Conservation (phyloP, 2,329 filamentous ascomycete species). For the Akanthomyces lecanii region DNA sequence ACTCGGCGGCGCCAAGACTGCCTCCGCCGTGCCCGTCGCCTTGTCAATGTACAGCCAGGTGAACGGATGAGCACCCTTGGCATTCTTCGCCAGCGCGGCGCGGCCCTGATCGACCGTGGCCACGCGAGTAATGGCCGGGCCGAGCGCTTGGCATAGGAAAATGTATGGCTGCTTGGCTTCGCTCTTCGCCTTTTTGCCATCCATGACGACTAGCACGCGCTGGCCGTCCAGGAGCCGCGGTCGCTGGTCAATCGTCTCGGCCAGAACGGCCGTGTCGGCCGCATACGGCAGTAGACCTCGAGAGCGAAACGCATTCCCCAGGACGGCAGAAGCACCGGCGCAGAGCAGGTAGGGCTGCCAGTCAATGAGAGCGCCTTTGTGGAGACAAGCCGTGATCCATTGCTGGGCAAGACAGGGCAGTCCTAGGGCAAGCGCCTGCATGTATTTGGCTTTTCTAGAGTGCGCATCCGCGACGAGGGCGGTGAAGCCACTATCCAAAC, state of each 20-base stretch:
- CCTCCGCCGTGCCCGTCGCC: constrained; percentile 49
- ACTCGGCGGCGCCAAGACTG: constrained; percentile 37
- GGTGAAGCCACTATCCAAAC: constrained; percentile 64
- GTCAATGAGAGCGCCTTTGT: constrained; percentile 56
- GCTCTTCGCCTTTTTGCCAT: constrained; percentile 51
- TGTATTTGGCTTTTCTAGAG: constrained; percentile 83
- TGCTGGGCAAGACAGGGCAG: constrained; percentile 78
- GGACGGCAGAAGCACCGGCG: constrained; percentile 72
- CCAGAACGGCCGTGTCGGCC: constrained; percentile 51
- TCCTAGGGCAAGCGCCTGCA: constrained; percentile 88
- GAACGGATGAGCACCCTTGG: constrained; percentile 48
- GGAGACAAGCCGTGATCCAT: constrained; percentile 74
- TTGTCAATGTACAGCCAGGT: constrained; percentile 79
- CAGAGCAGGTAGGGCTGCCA: constrained; percentile 83
- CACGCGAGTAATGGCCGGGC: constrained; percentile 65
- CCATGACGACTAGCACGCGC: constrained; percentile 67
- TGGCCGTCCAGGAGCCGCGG: constrained; percentile 60
- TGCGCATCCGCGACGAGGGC: constrained; percentile 83
- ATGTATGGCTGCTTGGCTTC: constrained; percentile 67
- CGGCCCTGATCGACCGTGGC: constrained; percentile 63
- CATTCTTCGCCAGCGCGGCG: constrained; percentile 49
- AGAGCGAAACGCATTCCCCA: constrained; percentile 74
- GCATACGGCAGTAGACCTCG: constrained; percentile 62
- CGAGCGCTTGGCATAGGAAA: constrained; percentile 75
- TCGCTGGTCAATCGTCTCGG: constrained; percentile 54